Evolutionary conservation across 345 rosid genomes (phyloP).

Genomic region (Aquilaria malaccensis): DNA sequence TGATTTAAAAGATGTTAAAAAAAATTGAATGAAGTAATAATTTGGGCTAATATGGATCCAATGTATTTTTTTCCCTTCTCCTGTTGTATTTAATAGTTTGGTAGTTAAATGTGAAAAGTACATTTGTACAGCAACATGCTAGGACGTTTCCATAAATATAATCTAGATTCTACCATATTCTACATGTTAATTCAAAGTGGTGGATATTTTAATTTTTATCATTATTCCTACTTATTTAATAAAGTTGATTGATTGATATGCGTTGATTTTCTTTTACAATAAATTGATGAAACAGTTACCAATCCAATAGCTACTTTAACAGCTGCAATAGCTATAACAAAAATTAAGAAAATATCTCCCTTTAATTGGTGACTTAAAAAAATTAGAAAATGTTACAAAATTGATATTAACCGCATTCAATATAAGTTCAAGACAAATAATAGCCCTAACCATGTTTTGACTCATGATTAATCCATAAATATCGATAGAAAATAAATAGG

Average conservation of each 20-base stretch:
- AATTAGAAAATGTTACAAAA: background rate
- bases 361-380: background rate
- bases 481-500: background rate
- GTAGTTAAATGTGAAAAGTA: no score
- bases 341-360: constrained; percentile 1
- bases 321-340: constrained; percentile 1
- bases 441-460: background rate
- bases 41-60: no score
- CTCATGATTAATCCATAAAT: background rate
- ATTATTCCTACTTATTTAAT: no score
- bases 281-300: constrained; percentile 1
- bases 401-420: background rate
- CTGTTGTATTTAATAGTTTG: no score
- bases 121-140: no score
- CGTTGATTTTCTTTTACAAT: background rate
- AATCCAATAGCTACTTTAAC: constrained; percentile 3
- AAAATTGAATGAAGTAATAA: no score
- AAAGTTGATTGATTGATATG: background rate
- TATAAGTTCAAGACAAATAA: background rate
- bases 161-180: no score
- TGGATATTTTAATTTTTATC: no score
- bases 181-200: no score
- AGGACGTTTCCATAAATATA: no score
- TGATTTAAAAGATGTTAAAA: no score
- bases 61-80: no score